Conservation (phyloP, 179 eudicot genomes). For the Vitellaria paradoxa region DNA sequence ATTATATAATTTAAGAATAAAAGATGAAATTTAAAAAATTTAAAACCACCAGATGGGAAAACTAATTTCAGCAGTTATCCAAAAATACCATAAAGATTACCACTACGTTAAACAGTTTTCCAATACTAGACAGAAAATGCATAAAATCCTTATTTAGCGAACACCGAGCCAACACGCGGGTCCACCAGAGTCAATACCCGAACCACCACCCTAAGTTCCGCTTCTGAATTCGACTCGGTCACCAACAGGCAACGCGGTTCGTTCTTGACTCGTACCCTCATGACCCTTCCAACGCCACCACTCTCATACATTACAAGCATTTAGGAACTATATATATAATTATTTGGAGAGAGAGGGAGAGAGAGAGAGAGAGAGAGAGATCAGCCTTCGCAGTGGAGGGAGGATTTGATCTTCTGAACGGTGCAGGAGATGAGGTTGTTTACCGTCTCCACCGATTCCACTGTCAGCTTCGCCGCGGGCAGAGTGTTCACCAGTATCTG, state of each 20-base stretch:
- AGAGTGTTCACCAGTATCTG: slow-evolving; percentile 56
- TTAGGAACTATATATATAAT: neutral
- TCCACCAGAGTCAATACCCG: neutral
- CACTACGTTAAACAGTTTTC: too few species aligned
- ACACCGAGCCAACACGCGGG: neutral
- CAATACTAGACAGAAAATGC: too few species aligned
- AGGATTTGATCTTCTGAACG: slow-evolving; percentile 51
- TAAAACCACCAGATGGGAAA: too few species aligned
- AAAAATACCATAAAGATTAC: too few species aligned
- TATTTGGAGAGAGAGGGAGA: neutral
- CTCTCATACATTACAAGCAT: neutral
- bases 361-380: neutral
- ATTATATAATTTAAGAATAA: too few species aligned
- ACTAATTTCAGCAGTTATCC: too few species aligned
- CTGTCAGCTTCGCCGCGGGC: slow-evolving; percentile 51
- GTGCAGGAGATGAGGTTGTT: slow-evolving; percentile 53
- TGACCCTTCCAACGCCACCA: neutral
- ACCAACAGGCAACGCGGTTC: slow-evolving; percentile 37
- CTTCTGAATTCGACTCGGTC: neutral
- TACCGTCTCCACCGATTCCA: slow-evolving; percentile 62
- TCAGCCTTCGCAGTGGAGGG: slow-evolving; percentile 25
- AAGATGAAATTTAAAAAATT: too few species aligned
- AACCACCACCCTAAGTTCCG: neutral
- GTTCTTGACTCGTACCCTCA: slow-evolving; percentile 70
- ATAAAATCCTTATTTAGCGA: too few species aligned